phyloP scores from a whole-genome alignment of 306 rosid genomes.

The Sophora flavescens region DNA sequence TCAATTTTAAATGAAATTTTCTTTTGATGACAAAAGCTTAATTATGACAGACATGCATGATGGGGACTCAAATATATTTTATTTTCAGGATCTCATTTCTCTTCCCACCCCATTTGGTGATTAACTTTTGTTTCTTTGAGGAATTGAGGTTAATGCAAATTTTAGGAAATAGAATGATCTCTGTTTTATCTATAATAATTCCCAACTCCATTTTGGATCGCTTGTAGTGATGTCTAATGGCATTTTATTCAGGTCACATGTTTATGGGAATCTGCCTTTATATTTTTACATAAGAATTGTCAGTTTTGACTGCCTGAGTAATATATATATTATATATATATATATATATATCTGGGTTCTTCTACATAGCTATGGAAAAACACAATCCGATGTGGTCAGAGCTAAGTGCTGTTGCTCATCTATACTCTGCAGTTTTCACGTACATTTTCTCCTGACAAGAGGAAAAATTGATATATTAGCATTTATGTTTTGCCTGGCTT shows the following conservation, averaged over 20 bases:
- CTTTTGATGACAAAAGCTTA: conserved; percentile 5
- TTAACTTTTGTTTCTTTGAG: conserved; percentile 13
- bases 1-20: conserved; percentile 23
- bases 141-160: not conserved
- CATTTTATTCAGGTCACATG: conserved; percentile 25
- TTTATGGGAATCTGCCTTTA: conserved; percentile 25
- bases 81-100: not conserved
- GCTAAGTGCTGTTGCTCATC: conserved; percentile 17
- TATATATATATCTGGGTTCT: conserved; percentile 23
- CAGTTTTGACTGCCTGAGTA: conserved; percentile 6
- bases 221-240: conserved; percentile 23
- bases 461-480: conserved; percentile 25
- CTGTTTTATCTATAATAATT: not conserved
- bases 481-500: conserved; percentile 36
- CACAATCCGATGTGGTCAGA: conserved; percentile 17
- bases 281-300: conserved; percentile 7
- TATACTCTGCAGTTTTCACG: conserved; percentile 12
- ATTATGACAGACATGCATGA: conserved; percentile 25
- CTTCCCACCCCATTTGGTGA: not conserved
- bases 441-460: conserved; percentile 14
- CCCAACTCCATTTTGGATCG: not conserved
- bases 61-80: conserved; percentile 3
- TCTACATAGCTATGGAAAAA: conserved; percentile 1
- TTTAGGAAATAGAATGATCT: conserved; percentile 18
- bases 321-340: conserved; percentile 30